Conservation (phyloP, 345 rosid genomes). For the Raphanus sativus region DNA sequence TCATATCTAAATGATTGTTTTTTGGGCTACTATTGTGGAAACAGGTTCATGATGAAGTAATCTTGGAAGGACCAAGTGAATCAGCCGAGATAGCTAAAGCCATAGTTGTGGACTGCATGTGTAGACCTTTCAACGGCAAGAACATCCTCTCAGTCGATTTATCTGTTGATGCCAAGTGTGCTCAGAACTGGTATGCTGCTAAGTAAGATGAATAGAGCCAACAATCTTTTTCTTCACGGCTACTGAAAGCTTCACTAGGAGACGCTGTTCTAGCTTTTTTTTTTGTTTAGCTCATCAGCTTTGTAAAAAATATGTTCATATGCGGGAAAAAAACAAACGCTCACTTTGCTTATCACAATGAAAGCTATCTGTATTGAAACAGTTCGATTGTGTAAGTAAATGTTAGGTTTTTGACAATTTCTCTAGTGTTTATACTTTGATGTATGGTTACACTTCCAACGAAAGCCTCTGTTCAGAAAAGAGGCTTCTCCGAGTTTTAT, state of each 20-base stretch:
- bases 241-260: background rate
- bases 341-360: background rate
- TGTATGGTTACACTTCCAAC: background rate
- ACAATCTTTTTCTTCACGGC: background rate
- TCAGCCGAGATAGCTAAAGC: conserved; percentile 81
- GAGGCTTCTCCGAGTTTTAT: conserved; percentile 34
- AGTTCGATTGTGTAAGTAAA: background rate
- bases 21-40: background rate
- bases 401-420: conserved; percentile 11
- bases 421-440: background rate
- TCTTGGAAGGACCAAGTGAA: conserved; percentile 90
- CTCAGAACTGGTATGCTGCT: conserved; percentile 87
- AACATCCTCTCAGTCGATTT: conserved; percentile 78
- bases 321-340: background rate
- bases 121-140: conserved; percentile 73
- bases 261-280: too few species aligned
- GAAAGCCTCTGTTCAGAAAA: background rate
- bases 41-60: conserved; percentile 98
- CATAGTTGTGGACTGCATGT: conserved; percentile 87
- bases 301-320: background rate
- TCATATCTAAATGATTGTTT: background rate
- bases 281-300: background rate
- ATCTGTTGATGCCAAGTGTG: conserved; percentile 90
- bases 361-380: background rate
- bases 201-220: conserved; percentile 43